Base-by-base conservation (phyloP, 2,329 filamentous ascomycete genomes). In the Ustulina deusta region DNA sequence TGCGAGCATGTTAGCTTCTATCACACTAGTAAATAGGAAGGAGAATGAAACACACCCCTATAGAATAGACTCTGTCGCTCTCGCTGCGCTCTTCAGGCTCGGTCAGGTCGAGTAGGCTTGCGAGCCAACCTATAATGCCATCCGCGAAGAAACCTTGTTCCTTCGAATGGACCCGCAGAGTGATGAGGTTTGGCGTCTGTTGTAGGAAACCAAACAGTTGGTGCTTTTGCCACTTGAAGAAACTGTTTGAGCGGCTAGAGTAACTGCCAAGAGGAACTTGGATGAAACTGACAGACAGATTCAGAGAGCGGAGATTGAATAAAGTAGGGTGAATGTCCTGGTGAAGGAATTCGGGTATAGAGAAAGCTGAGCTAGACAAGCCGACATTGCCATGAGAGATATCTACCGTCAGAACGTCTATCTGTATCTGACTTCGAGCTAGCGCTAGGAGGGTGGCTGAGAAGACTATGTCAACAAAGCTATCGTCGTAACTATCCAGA, bases 361-460 rank as follows among this genome's bases (percentile, higher is more conserved):
- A 52, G 54, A 75, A 75, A 10, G 74, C 73, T 13, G 71, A 72
- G 38, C 73, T 75, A 2, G 74, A 75, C 42, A 75, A 46, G 2
- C 73, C 74, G 34, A 72, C 61, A 1, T 71, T 57, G 15, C 38
- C 48, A n/a, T 63, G 67, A 17, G 65, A 59, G 48, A 75, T 72
- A 42, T 71, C 62, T 6, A 65, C 73, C 4, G 62, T 69, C n/a
- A 75, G 63, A 17, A 60, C 20, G 9, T 69, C 62, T 38, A 74
- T 29, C 22, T 52, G 61, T 34, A 68, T 71, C 0, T 64, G 56
- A 2, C 59, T 70, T 49, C 63, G 71, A 13, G 62, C 70, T 22
- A 68, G 49, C 17, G 74, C 74, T 17, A 74, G 54, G 22, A 74
- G 55, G n/a, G 65, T 56, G 34, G 67, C 52, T n/a, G 71, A 68